Evolutionary conservation across 2,329 filamentous ascomycete genomes (phyloP), one percentile per base, ranked within the genome.

Genomic region (Fusarium liriodendri): DNA sequence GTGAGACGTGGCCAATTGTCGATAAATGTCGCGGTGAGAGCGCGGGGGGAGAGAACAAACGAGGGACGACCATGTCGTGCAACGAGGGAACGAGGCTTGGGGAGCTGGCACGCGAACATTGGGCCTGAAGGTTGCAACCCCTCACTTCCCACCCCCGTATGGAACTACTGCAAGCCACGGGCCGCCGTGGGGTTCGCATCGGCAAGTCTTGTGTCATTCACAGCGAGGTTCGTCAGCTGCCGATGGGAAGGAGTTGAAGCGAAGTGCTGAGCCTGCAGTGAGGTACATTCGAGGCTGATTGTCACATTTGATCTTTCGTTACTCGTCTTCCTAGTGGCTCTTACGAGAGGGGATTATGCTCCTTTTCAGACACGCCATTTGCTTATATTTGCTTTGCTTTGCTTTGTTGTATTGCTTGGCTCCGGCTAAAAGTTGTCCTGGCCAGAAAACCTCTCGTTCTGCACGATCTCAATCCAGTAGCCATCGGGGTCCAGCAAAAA

Each of bases 401-500:
- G 45, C 25, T 22, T 42, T 20, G 20, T 7, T 54, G 25, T 18
- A 18, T 18, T 27, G 18, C 47, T 32, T 9, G 47, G 47, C n/a
- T 9, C 1, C 14, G 33, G 67, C 87, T 83, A 88, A 67, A 88
- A 88, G 78, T 88, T 89, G 38, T 83, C 81, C 83, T 89, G 85
- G 58, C 85, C 86, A 7, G 84, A 88, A 68, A 93, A 86, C 63
- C 85, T 87, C 84, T 94, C 92, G 78, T 97, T 97, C 85, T 97
- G 94, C 60, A 98, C 87, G 78, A 92, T 80, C 83, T 93, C 91
- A 63, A 95, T 89, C 94, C 93, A 97, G 84, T 97, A 97, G 58
- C 89, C 90, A 83, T 98, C 95, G 0, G 95, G 95, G 77, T 96
- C 96, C 57, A 98, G 86, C 55, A 98, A 85, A 80, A 98, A 98